Percentiles rank a stretch among this genome's conserved stretches.
Conservation (phyloP, 2,329 filamentous ascomycete genomes). For the Penicillium occitanis region DNA sequence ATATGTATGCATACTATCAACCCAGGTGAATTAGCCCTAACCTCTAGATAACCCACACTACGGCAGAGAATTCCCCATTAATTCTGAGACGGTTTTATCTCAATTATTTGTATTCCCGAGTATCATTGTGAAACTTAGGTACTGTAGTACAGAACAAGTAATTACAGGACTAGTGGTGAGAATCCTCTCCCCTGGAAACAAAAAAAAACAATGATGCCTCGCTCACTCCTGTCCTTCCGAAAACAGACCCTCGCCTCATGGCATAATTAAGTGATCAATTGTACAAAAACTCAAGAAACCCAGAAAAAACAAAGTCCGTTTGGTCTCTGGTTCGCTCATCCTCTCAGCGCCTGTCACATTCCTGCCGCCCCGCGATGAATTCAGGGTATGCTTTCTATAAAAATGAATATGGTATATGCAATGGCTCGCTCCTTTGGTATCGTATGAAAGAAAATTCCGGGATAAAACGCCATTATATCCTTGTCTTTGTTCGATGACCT, state of each 20-base stretch:
- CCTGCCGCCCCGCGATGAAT: background rate
- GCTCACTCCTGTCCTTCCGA: too few species aligned
- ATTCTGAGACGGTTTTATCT: background rate
- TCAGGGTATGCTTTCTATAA: background rate
- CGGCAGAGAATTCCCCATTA: background rate
- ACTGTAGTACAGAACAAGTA: background rate
- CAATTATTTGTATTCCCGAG: background rate
- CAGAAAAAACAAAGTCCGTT: background rate
- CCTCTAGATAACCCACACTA: background rate
- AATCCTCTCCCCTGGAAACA: background rate
- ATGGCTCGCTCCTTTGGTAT: background rate
- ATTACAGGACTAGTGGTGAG: background rate
- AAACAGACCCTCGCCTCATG: background rate
- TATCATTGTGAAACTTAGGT: background rate
- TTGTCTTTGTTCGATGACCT: background rate
- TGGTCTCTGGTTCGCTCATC: background rate
- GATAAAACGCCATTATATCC: background rate
- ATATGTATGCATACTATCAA: background rate
- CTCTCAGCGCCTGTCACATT: background rate
- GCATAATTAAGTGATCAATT: background rate
- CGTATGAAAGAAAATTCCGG: background rate
- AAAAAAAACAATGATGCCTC: background rate
- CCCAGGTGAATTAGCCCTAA: background rate
- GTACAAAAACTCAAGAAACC: background rate
- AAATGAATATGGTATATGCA: background rate